Conservation (phyloP, 2,329 filamentous ascomycete genomes). For the Ophiostoma sp. region DNA sequence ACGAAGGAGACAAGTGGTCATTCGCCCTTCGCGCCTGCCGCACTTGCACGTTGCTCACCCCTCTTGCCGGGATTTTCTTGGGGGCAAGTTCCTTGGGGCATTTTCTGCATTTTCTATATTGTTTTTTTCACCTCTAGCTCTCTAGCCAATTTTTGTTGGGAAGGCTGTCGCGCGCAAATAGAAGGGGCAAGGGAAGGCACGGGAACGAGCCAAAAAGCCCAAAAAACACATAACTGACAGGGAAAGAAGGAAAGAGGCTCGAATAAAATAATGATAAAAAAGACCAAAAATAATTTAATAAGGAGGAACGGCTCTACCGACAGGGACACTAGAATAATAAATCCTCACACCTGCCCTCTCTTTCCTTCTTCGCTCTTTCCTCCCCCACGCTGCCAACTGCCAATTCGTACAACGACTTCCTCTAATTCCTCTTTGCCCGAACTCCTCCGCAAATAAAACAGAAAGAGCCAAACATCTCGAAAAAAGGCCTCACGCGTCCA, state of each 20-base stretch:
- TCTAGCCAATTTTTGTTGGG: slow-evolving; percentile 26
- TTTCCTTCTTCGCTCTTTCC: neutral
- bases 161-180: slow-evolving; percentile 26
- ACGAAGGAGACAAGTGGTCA: slow-evolving; percentile 3
- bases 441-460: no score
- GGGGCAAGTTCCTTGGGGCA: neutral
- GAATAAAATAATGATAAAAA: slow-evolving; percentile 4
- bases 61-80: neutral
- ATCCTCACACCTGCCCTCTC: slow-evolving; percentile 17
- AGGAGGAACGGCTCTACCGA: neutral
- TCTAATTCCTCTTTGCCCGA: neutral
- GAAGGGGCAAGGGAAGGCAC: slow-evolving; percentile 21
- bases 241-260: neutral
- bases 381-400: neutral
- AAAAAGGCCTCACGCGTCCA: no score
- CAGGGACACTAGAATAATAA: slow-evolving; percentile 3
- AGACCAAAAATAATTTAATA: neutral
- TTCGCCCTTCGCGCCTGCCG: slow-evolving; percentile 12
- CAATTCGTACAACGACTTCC: neutral
- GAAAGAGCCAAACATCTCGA: no score
- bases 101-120: neutral
- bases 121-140: neutral
- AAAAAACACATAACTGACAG: neutral
- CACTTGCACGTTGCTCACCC: slow-evolving; percentile 2
- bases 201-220: slow-evolving; percentile 16